Percentiles rank a stretch among this genome's conserved stretches.
These are phyloP conservation scores for Fusarium neocosmosporiellum DNA, from an alignment of 2,329 filamentous ascomycete genomes.

Conservation along the genomic window DNA sequence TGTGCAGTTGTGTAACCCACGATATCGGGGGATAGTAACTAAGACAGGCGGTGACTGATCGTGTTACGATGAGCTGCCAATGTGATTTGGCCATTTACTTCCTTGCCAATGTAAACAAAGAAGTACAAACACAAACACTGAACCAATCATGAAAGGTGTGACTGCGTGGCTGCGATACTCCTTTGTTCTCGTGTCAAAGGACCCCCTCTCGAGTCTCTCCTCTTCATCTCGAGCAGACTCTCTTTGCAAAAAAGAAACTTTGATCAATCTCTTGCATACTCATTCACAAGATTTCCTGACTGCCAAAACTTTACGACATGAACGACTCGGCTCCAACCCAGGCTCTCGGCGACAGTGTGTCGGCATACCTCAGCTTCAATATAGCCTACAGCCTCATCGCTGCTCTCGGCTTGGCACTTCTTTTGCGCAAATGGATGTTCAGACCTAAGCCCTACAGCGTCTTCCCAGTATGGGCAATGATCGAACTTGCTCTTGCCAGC, in stretches of 20 bases:
- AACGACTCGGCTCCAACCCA: not conserved
- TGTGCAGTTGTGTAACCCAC: too few species aligned
- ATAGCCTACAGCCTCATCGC: not conserved
- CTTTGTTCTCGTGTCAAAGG: not conserved
- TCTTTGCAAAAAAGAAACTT: not conserved
- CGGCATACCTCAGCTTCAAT: not conserved
- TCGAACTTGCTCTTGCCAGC: constrained; percentile 25
- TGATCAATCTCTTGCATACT: not conserved
- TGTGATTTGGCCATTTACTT: not conserved
- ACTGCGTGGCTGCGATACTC: not conserved
- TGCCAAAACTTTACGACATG: not conserved
- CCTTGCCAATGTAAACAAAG: not conserved
- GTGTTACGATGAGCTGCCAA: not conserved
- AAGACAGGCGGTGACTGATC: not conserved
- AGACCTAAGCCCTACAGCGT: not conserved
- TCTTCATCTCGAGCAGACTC: not conserved
- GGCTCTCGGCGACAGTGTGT: not conserved
- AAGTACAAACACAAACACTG: not conserved
- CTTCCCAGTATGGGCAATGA: constrained; percentile 15
- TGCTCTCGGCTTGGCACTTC: not conserved
- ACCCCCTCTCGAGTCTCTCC: not conserved
- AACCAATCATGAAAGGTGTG: not conserved
- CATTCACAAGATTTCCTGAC: not conserved
- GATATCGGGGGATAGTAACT: too few species aligned
- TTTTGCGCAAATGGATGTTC: not conserved